Evolutionary conservation across 805 yeast species (phyloP).

Genomic region (Saturnispora diversa): DNA sequence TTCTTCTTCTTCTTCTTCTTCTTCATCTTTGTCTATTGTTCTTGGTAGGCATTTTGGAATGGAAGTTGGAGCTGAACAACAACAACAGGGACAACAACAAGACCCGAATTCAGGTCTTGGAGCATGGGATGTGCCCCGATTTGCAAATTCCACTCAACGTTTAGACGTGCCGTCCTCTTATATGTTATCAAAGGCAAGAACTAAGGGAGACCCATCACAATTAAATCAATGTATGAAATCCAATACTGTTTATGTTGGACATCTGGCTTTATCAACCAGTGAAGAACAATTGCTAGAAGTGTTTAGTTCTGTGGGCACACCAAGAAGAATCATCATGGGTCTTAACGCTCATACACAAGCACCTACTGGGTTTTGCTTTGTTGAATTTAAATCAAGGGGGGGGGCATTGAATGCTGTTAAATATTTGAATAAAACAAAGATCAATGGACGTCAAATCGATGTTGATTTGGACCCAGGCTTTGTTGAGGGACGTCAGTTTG

Average conservation of each 20-base stretch:
- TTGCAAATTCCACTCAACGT: conserved; percentile 56
- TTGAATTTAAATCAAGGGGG: conserved; percentile 58
- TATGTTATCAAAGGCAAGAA: conserved; percentile 56
- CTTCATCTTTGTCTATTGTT: too few species aligned
- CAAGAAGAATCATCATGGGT: conserved; percentile 85
- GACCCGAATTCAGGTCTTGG: too few species aligned
- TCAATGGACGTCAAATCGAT: conserved; percentile 74
- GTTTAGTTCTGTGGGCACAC: conserved; percentile 72
- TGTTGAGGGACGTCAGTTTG: conserved; percentile 90
- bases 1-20: too few species aligned
- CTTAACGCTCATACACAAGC: conserved; percentile 82
- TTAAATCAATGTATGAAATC: conserved; percentile 58
- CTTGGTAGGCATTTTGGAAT: too few species aligned
- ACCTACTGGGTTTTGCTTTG: conserved; percentile 96
- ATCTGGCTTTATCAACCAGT: conserved; percentile 80
- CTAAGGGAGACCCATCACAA: conserved; percentile 35
- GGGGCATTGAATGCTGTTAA: conserved; percentile 80
- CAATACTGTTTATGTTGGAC: conserved; percentile 84
- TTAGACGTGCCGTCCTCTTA: conserved; percentile 68
- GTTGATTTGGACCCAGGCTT: conserved; percentile 96
- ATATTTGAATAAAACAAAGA: conserved; percentile 69
- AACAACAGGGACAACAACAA: too few species aligned
- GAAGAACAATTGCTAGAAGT: conserved; percentile 92
- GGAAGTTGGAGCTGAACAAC: conserved; percentile 8
- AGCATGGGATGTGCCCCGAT: conserved; percentile 47